phyloP scores from a whole-genome alignment of 768 basidiomycete species.

The Boletus pseudo-olivaceus region DNA sequence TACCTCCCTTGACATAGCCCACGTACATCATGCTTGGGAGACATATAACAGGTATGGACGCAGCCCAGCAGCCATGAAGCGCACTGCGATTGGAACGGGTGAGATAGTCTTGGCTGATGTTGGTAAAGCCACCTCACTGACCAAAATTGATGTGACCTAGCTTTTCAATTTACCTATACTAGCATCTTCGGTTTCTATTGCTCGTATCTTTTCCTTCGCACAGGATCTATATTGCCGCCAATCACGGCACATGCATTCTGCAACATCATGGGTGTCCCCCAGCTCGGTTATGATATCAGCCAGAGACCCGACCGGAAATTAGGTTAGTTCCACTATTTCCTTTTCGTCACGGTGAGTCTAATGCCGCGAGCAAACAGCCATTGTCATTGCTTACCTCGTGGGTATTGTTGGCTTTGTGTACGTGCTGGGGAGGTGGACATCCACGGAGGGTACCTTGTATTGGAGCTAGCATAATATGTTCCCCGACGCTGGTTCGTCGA shows the following conservation, averaged over 20 bases:
- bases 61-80: slow-evolving; percentile 57
- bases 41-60: slow-evolving; percentile 72
- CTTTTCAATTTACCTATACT: slow-evolving; percentile 87
- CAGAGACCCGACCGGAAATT: slow-evolving; percentile 48
- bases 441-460: slow-evolving; percentile 37
- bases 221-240: slow-evolving; percentile 76
- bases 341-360: slow-evolving; percentile 8
- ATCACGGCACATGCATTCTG: slow-evolving; percentile 85
- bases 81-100: slow-evolving; percentile 58
- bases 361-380: slow-evolving; percentile 38
- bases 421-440: slow-evolving; percentile 53
- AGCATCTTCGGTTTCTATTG: slow-evolving; percentile 89
- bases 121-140: slow-evolving; percentile 12
- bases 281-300: slow-evolving; percentile 52
- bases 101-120: slow-evolving; percentile 17
- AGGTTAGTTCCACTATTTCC: slow-evolving; percentile 39
- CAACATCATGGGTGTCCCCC: slow-evolving; percentile 91
- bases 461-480: slow-evolving; percentile 31
- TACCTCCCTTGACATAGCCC: slow-evolving; percentile 50
- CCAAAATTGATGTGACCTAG: slow-evolving; percentile 37
- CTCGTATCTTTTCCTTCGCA: slow-evolving; percentile 81
- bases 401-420: slow-evolving; percentile 60
- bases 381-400: slow-evolving; percentile 49
- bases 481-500: slow-evolving; percentile 12
- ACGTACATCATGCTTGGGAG: slow-evolving; percentile 91